Base-by-base conservation (phyloP, 768 basidiomycete species). In the Termitomyces sp. region DNA sequence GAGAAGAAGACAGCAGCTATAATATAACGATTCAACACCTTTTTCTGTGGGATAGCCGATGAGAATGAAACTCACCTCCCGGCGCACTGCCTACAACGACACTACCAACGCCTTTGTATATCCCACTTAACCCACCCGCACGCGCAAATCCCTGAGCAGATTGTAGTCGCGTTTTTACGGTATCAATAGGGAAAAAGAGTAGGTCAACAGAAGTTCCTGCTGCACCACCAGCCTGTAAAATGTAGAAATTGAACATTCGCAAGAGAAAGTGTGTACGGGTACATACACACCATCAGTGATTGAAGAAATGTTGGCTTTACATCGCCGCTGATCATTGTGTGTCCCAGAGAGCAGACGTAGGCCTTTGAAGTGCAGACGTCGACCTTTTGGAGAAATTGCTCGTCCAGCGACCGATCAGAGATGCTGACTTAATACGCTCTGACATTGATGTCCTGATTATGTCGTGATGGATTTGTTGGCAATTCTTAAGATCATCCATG, bases 131-230 rank as follows among this genome's bases (percentile, higher is more conserved):
- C 0, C 95, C 97, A 15, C 96, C 96, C 2, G 94, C 88, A 34
- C 79, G 77, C 49, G 84, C 71, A 72, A 99, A 98, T 17, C 96
- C 97, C 68, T 92, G 87, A 3, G 86, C 72, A 6, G 94, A 90
- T 69, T 99, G 96, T 38, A 97, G 81, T 52, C 96, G 88, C 43
- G 97, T 98, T 76, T 99, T 99, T 71, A 98, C 75, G 0, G 96
- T 97, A 76, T 99, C 96, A 60, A 99, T 86, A 1, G 96, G 96
- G 73, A 94, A 99, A 78, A 99, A 96, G 25, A 97, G 83, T 49
- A 98, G 83, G 76, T 99, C 96, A 17, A 98, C 96, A 2, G 94
- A 83, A 8, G 93, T 90, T 32, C 96, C 96, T 37, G 97, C 94
- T n/a, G 88, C 72, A 25, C 91, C 96, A 31, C 96, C 66, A 51